These are phyloP conservation scores for Magnaporthiopsis rhizophila DNA, from an alignment of 2,329 filamentous ascomycete species.

Conservation along the genomic window DNA sequence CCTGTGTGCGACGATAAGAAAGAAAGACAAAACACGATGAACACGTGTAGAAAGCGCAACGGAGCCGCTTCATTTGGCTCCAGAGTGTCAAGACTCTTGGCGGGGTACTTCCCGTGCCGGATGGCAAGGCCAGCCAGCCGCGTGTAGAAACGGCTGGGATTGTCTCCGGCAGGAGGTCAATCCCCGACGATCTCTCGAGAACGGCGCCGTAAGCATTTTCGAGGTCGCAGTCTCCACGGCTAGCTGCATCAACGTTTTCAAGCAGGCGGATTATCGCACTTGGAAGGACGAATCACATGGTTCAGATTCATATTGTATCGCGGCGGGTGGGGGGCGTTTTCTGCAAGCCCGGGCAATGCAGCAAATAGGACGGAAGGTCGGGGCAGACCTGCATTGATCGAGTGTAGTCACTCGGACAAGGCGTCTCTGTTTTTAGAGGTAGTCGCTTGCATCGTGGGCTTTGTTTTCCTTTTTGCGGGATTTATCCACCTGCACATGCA, in stretches of 20 bases:
- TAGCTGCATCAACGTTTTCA: not conserved
- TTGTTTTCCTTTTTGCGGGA: not conserved
- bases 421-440: not conserved
- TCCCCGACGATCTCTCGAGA: not conserved
- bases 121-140: not conserved
- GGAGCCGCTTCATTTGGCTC: no score
- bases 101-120: not conserved
- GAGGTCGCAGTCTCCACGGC: not conserved
- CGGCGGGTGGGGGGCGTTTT: not conserved
- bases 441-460: not conserved
- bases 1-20: no score
- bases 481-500: not conserved
- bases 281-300: not conserved
- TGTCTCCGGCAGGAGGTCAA: not conserved
- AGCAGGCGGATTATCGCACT: not conserved
- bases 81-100: not conserved
- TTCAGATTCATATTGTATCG: not conserved
- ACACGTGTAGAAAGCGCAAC: no score
- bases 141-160: not conserved
- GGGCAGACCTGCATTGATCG: not conserved
- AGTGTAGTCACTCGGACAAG: not conserved
- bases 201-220: not conserved
- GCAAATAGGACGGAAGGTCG: not conserved
- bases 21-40: no score
- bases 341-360: no score